phyloP scores from a whole-genome alignment of 2,329 filamentous ascomycete genomes.

The Sporothrix sp. region DNA sequence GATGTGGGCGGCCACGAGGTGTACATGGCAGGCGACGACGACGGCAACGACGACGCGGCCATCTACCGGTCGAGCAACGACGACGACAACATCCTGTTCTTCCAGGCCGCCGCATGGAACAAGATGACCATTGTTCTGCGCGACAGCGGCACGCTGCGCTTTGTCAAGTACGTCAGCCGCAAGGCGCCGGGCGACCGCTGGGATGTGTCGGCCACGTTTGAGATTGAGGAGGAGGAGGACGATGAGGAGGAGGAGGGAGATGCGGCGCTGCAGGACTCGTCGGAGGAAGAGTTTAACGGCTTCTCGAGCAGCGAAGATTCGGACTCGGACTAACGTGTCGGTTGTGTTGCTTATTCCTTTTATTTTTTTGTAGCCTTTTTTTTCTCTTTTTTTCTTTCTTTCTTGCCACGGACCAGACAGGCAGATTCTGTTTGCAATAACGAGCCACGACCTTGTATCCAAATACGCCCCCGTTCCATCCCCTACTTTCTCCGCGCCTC shows the following conservation, averaged over 20 bases:
- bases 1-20: conserved; percentile 68
- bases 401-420: not conserved
- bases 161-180: conserved; percentile 90
- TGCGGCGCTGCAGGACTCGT: conserved; percentile 32
- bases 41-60: conserved; percentile 59
- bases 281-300: conserved; percentile 49
- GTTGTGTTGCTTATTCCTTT: no score
- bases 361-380: no score
- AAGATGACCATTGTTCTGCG: conserved; percentile 81
- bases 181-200: conserved; percentile 80
- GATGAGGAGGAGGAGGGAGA: conserved; percentile 37
- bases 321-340: conserved; percentile 25
- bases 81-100: conserved; percentile 60
- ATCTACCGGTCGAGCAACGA: conserved; percentile 74
- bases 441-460: not conserved
- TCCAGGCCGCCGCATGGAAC: conserved; percentile 68
- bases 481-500: conserved; percentile 44
- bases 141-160: conserved; percentile 76
- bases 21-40: conserved; percentile 86
- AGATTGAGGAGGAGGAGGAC: conserved; percentile 51
- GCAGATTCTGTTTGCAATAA: conserved; percentile 1
- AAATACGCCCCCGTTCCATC: no score
- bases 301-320: conserved; percentile 38
- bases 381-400: no score
- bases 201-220: conserved; percentile 76